Evolutionary conservation across 768 basidiomycete species (phyloP).

Genomic region (Peribolospora kevripleyi): DNA sequence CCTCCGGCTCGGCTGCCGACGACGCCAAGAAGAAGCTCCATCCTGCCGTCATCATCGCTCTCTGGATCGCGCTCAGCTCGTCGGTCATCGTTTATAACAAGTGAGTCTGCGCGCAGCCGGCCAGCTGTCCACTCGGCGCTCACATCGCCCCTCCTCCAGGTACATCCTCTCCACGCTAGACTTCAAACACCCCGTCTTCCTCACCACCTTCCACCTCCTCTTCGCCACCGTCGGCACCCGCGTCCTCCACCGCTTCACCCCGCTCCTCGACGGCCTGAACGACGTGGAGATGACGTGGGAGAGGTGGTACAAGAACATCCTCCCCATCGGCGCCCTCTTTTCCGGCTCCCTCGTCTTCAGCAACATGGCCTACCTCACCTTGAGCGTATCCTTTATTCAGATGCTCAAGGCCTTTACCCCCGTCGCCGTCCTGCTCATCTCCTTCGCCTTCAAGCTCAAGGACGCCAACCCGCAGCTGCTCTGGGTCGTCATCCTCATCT

Average conservation of each 20-base stretch:
- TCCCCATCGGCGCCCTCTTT: conserved; percentile 40
- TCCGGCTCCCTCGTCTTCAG: conserved; percentile 68
- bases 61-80: conserved; percentile 79
- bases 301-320: conserved; percentile 34
- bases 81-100: conserved; percentile 92
- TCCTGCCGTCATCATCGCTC: conserved; percentile 37
- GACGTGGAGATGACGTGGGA: conserved; percentile 22
- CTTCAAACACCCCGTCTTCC: conserved; percentile 73
- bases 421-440: conserved; percentile 74
- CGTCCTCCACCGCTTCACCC: conserved; percentile 52
- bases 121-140: background rate
- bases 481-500: conserved; percentile 69
- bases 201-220: conserved; percentile 9
- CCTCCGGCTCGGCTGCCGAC: background rate
- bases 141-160: conserved; percentile 1
- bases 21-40: background rate
- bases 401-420: conserved; percentile 53
- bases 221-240: conserved; percentile 56
- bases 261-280: conserved; percentile 47
- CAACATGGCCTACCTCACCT: conserved; percentile 73
- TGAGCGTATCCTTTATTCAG: conserved; percentile 81
- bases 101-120: conserved; percentile 34
- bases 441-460: conserved; percentile 64
- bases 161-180: conserved; percentile 30
- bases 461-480: conserved; percentile 58